Evolutionary conservation across 768 basidiomycete genomes (phyloP).

Genomic region (Pisolithus orientalis): DNA sequence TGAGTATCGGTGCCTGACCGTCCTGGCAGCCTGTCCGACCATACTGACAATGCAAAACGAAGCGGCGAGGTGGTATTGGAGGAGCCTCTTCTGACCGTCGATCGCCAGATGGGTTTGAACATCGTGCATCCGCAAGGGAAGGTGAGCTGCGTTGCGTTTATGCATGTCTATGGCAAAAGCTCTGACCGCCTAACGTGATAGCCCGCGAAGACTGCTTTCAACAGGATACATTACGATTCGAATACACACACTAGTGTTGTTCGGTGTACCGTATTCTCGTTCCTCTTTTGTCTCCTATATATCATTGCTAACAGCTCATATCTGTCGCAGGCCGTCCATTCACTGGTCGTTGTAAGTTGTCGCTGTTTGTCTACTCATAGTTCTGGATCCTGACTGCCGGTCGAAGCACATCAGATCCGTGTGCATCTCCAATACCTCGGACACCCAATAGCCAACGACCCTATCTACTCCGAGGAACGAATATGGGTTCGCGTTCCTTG

Average conservation of each 20-base stretch:
- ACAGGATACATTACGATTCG: constrained; percentile 71
- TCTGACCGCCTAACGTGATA: constrained; percentile 25
- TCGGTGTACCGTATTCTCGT: constrained; percentile 47
- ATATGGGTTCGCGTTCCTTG: constrained; percentile 55
- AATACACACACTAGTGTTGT: constrained; percentile 82
- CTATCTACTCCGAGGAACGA: constrained; percentile 75
- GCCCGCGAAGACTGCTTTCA: constrained; percentile 88
- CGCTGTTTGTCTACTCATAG: background rate
- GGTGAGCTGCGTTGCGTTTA: constrained; percentile 34
- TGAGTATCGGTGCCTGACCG: constrained; percentile 34
- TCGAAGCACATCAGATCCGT: constrained; percentile 88
- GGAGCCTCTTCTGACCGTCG: constrained; percentile 82
- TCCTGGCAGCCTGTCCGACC: background rate
- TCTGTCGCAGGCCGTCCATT: constrained; percentile 64
- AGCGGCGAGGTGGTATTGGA: constrained; percentile 83
- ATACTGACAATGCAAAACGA: background rate
- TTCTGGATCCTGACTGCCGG: background rate
- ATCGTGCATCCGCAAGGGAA: constrained; percentile 95
- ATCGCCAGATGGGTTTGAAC: constrained; percentile 95
- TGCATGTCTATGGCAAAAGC: background rate
- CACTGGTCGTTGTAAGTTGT: constrained; percentile 82
- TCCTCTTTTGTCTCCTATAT: background rate
- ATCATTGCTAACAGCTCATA: background rate
- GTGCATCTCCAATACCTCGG: constrained; percentile 96
- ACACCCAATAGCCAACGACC: constrained; percentile 91